These are phyloP conservation scores for Gleditsia sinensis DNA, from an alignment of 306 rosid genomes.

Conservation along the genomic window DNA sequence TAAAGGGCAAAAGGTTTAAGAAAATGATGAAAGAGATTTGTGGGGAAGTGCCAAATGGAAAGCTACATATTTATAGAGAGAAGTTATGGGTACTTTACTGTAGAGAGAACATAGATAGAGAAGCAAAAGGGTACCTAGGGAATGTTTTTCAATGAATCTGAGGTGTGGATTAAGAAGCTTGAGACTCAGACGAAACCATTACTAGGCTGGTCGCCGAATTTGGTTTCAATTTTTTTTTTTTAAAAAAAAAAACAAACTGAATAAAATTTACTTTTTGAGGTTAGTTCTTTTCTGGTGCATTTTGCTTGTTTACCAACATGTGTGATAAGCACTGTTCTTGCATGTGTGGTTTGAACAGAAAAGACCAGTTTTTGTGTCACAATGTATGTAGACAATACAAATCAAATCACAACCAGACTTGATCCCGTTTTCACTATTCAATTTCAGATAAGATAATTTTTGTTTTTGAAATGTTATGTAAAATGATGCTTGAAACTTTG, in stretches of 20 bases:
- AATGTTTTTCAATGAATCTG: constrained; percentile 1
- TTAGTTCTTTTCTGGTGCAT: constrained; percentile 29
- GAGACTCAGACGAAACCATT: constrained; percentile 37
- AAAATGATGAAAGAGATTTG: background rate
- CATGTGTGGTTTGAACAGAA: background rate
- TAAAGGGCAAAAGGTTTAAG: background rate
- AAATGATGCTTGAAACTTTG: no score
- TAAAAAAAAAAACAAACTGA: background rate
- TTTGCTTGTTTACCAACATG: constrained; percentile 57
- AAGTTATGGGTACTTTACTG: no score
- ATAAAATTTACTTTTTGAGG: constrained; percentile 1
- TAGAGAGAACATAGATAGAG: no score
- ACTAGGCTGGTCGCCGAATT: constrained; percentile 43
- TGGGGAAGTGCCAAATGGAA: constrained; percentile 37
- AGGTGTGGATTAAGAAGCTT: constrained; percentile 19
- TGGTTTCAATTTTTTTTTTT: background rate
- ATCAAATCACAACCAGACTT: background rate
- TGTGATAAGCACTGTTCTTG: background rate
- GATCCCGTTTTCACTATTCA: no score
- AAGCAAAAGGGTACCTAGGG: background rate
- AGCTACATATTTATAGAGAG: constrained; percentile 42
- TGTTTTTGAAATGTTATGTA: no score
- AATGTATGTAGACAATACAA: background rate
- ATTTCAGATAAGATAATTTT: no score
- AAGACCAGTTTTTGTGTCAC: background rate